A percentile compares a stretch with the other conserved stretches of the same genome.
Conservation (phyloP, 495 filamentous ascomycete species). For the Talaromyces wortmannii region DNA sequence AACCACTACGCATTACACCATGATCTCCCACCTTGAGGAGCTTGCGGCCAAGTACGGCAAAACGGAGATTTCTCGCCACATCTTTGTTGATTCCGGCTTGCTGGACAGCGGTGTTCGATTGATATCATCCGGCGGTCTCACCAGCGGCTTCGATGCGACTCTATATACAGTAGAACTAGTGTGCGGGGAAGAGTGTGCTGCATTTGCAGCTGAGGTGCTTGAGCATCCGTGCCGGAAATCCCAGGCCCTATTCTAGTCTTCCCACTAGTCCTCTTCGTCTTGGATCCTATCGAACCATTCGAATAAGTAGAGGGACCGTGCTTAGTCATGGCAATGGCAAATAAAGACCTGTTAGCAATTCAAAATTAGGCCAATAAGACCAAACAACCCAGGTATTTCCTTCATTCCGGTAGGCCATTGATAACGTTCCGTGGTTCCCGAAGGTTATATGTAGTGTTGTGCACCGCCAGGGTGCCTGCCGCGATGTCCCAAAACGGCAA, state of each 20-base stretch:
- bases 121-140: constrained; percentile 9
- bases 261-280: background rate
- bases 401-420: too few species aligned
- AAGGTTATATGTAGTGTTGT: too few species aligned
- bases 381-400: too few species aligned
- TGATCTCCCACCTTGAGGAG: background rate
- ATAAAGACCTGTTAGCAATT: too few species aligned
- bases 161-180: constrained; percentile 5
- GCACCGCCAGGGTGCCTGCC: background rate
- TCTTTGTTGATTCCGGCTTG: constrained; percentile 9
- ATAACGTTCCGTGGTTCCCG: too few species aligned
- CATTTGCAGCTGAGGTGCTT: background rate
- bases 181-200: background rate
- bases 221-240: background rate
- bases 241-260: background rate
- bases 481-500: background rate
- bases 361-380: too few species aligned
- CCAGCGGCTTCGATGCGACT: constrained; percentile 9
- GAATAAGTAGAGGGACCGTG: too few species aligned
- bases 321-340: too few species aligned
- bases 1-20: background rate
- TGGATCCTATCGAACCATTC: too few species aligned
- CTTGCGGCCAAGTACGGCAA: background rate
- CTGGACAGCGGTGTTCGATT: constrained; percentile 6
- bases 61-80: background rate